phyloP scores from a whole-genome alignment of 106 monocot genomes.

The Acorus gramineus region DNA sequence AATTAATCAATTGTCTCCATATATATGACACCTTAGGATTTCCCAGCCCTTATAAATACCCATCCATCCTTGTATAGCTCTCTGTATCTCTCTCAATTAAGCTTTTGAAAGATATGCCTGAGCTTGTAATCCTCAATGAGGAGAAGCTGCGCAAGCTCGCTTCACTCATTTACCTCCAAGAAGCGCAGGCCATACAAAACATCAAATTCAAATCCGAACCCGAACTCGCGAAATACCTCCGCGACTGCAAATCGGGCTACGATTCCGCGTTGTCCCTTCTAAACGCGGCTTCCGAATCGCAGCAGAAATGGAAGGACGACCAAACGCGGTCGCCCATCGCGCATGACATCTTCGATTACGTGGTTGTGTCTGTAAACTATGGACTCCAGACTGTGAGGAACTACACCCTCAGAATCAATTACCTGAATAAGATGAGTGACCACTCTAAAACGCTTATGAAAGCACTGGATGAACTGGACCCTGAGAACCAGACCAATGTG shows the following conservation, averaged over 20 bases:
- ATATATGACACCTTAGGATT: no score
- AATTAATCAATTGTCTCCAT: no score
- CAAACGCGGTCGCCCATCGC: neutral
- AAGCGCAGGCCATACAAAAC: neutral
- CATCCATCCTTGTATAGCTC: no score
- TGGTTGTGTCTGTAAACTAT: neutral
- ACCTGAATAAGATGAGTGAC: neutral
- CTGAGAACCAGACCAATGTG: neutral
- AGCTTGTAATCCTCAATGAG: neutral
- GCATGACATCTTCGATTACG: neutral
- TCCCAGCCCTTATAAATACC: no score
- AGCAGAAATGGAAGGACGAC: neutral
- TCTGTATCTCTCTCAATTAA: no score
- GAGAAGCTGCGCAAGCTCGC: neutral
- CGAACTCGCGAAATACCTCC: neutral
- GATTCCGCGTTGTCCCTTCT: neutral
- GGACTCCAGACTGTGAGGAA: conserved; percentile 1
- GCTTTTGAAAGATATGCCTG: no score
- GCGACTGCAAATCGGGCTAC: neutral
- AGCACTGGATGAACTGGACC: neutral
- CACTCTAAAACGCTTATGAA: neutral
- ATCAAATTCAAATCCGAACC: neutral
- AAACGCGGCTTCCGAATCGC: neutral
- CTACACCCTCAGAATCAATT: neutral
- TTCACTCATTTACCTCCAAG: neutral